Evolutionary conservation across 73 alveolate species (phyloP), one percentile per base, ranked within the genome.

Genomic region (Paraurostyla sp.): DNA sequence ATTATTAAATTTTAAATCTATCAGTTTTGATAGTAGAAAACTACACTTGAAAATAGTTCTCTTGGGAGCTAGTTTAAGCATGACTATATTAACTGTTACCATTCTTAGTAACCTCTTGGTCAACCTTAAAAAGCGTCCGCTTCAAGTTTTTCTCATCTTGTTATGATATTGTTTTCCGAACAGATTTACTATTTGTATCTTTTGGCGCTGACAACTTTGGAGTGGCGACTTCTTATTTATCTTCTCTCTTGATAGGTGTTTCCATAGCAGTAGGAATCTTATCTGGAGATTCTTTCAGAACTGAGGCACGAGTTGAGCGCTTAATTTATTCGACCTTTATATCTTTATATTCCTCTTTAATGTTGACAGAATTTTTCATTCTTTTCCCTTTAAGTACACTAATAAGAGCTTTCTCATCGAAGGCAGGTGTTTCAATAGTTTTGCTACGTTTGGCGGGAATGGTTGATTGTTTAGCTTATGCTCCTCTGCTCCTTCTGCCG

Each of bases 1-100:
- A n/a, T 7, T 16, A 1, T 40, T 35, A 23, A 16, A n/a, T 6
- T 22, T 65, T 65, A 38, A 11, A 16, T 18, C 82, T 16, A 2
- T 65, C 82, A 11, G 82, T 65, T 65, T 65, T 65, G 41, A 65
- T 35, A 38, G 82, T 65, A 15, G 56, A 65, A 65, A 65, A 65
- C 46, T 65, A 38, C 7, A 65, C 58, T 38, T 33, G 46, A 38
- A 35, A 65, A 65, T 65, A 65, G 82, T 65, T 65, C 82, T 65
- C 82, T 65, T 65, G 58, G 18, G 56, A 38, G 58, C 16, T 33
- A 38, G 35, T 38, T 30, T 18, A 13, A 58, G 82, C 11, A 36
- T 36, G 32, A 18, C 60, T 45, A 27, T 4, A 54, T 35, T 9
- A 54, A 45, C 16, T 45, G 16, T 45, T 11, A 45, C 56, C 9